Conservation (phyloP, 257 asterid species). For the Fraxinus quadrangulata region DNA sequence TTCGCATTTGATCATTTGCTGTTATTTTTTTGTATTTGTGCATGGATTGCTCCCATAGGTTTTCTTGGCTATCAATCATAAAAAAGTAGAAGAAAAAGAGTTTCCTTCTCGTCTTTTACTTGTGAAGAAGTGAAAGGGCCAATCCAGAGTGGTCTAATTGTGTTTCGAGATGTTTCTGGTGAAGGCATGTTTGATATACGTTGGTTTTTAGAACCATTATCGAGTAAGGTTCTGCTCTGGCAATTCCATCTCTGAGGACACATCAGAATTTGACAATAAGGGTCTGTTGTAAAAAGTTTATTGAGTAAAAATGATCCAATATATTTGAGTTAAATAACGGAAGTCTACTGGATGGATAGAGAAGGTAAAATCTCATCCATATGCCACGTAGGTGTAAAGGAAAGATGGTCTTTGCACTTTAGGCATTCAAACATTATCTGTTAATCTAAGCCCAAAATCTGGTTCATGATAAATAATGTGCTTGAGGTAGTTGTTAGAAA, state of each 20-base stretch:
- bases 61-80: constrained; percentile 14
- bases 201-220: not conserved
- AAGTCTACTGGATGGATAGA: not conserved
- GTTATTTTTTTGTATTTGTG: not conserved
- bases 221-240: constrained; percentile 10
- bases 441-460: not conserved
- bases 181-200: not conserved
- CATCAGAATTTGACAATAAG: constrained; percentile 14
- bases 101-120: constrained; percentile 17
- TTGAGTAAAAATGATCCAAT: not conserved
- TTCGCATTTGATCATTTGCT: constrained; percentile 6
- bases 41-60: not conserved
- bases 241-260: constrained; percentile 16
- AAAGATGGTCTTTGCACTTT: not conserved
- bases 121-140: constrained; percentile 15
- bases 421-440: not conserved
- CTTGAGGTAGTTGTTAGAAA: not conserved
- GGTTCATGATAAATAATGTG: not conserved
- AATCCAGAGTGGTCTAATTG: not conserved
- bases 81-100: not conserved
- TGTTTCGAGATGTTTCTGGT: not conserved
- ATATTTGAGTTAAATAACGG: constrained; percentile 5
- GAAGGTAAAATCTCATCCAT: not conserved
- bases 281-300: not conserved
- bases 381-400: not conserved